Evolutionary conservation across 202 grass and related monocot genomes (phyloP).

Genomic region (Schoenoplectus triqueter): DNA sequence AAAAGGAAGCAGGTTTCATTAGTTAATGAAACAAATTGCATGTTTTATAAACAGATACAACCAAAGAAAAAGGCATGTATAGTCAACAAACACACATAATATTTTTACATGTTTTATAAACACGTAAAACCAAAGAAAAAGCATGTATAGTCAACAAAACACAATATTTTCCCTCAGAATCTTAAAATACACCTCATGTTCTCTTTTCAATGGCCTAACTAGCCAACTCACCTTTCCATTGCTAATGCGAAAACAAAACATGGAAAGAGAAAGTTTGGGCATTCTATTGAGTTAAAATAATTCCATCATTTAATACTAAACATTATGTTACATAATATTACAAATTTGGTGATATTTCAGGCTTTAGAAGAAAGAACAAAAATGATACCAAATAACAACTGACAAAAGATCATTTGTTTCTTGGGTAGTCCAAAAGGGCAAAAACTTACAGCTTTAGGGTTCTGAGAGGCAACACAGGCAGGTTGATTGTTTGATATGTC

Average conservation of each 20-base stretch:
- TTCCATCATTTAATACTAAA: not conserved
- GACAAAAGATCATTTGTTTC: not conserved
- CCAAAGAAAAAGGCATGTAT: not conserved
- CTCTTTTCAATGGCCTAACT: not conserved
- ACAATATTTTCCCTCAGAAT: not conserved
- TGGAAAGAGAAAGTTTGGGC: not conserved
- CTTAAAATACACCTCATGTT: not conserved
- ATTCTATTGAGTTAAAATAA: no score
- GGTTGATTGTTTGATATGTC: conserved; percentile 78
- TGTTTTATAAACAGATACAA: not conserved
- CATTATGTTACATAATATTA: not conserved
- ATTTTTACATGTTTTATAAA: not conserved
- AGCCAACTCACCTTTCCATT: not conserved
- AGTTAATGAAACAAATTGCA: not conserved
- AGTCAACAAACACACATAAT: not conserved
- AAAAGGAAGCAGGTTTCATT: conserved; percentile 7
- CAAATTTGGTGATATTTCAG: not conserved
- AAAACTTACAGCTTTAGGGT: conserved; percentile 69
- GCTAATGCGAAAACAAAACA: not conserved
- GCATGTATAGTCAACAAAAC: no score
- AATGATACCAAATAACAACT: no score
- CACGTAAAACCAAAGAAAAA: not conserved
- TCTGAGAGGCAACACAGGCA: conserved; percentile 68
- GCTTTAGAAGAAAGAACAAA: not conserved
- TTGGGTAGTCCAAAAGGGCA: not conserved